Evolutionary conservation across 2,329 filamentous ascomycete genomes (phyloP).

Genomic region (Dendrostoma leiphaemia): DNA sequence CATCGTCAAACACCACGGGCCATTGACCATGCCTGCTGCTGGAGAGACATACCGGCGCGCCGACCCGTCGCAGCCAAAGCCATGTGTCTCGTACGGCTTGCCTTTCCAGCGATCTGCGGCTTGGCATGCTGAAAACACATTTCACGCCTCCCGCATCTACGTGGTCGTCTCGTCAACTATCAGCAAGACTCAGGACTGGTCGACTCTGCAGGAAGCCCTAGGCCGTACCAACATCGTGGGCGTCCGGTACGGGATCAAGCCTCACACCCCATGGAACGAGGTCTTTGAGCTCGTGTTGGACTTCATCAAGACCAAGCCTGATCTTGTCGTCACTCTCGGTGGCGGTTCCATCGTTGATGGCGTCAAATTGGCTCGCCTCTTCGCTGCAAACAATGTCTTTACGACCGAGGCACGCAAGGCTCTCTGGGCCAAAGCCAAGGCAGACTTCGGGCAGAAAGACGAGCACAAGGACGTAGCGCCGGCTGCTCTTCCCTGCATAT

Average conservation of each 20-base stretch:
- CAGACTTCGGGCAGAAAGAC: not conserved
- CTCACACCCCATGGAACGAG: conserved; percentile 21
- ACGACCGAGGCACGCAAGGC: conserved; percentile 12
- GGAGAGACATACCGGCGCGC: not conserved
- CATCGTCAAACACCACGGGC: not conserved
- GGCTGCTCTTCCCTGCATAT: not conserved
- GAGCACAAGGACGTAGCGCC: not conserved
- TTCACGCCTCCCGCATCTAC: conserved; percentile 15
- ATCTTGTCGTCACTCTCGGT: conserved; percentile 20
- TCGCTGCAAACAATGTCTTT: conserved; percentile 19
- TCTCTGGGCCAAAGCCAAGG: conserved; percentile 1
- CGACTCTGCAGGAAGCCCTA: conserved; percentile 13
- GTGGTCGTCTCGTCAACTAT: conserved; percentile 19
- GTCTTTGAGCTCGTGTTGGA: conserved; percentile 16
- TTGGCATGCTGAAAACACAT: conserved; percentile 10
- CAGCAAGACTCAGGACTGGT: conserved; percentile 19
- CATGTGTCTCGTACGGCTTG: conserved; percentile 14
- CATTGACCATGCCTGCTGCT: not conserved
- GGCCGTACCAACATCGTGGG: conserved; percentile 8
- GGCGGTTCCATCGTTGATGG: conserved; percentile 21
- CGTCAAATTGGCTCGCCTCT: conserved; percentile 17
- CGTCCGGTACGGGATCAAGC: conserved; percentile 18
- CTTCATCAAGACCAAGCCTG: conserved; percentile 7
- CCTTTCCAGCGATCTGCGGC: conserved; percentile 17
- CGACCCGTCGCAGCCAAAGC: conserved; percentile 3